These are phyloP conservation scores for Tolypocladium nubicola DNA, from an alignment of 2,329 filamentous ascomycete species.

Conservation along the genomic window DNA sequence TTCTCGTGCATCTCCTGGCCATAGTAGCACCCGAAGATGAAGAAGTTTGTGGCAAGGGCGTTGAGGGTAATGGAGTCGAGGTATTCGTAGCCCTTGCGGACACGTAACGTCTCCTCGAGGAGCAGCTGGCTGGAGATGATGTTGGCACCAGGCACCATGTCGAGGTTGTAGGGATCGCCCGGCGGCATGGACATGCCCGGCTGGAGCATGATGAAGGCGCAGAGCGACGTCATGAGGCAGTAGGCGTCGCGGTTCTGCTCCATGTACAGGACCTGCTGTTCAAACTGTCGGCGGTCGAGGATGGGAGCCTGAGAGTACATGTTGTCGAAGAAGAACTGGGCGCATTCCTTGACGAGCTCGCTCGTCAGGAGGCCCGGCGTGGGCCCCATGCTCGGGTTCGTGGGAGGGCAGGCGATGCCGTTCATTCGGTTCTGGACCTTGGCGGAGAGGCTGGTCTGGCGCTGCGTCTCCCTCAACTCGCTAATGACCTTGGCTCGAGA, in stretches of 20 bases:
- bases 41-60: slow-evolving; percentile 63
- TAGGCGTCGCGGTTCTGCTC: slow-evolving; percentile 54
- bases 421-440: slow-evolving; percentile 52
- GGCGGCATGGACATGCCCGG: slow-evolving; percentile 53
- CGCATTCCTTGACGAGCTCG: slow-evolving; percentile 54
- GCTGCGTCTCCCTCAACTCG: slow-evolving; percentile 58
- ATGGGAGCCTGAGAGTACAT: slow-evolving; percentile 56
- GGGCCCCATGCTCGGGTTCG: slow-evolving; percentile 37
- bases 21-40: slow-evolving; percentile 64
- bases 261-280: slow-evolving; percentile 47
- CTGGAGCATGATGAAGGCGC: slow-evolving; percentile 59
- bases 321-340: slow-evolving; percentile 58
- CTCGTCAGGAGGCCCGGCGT: slow-evolving; percentile 49
- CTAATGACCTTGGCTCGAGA: slow-evolving; percentile 67
- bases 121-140: slow-evolving; percentile 55
- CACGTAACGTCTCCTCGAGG: slow-evolving; percentile 56
- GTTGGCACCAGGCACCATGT: slow-evolving; percentile 47
- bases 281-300: slow-evolving; percentile 45
- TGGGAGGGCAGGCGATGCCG: slow-evolving; percentile 37
- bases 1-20: slow-evolving; percentile 63
- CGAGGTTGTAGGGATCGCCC: slow-evolving; percentile 44
- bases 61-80: slow-evolving; percentile 45
- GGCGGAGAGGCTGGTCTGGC: slow-evolving; percentile 51
- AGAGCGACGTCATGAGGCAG: slow-evolving; percentile 53
- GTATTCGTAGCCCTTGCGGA: slow-evolving; percentile 53